Percentiles rank a stretch among this genome's conserved stretches.
These are phyloP conservation scores for Mucor lusitanicus DNA, from an alignment of 371 early-diverging fungal genomes.

Conservation along the genomic window DNA sequence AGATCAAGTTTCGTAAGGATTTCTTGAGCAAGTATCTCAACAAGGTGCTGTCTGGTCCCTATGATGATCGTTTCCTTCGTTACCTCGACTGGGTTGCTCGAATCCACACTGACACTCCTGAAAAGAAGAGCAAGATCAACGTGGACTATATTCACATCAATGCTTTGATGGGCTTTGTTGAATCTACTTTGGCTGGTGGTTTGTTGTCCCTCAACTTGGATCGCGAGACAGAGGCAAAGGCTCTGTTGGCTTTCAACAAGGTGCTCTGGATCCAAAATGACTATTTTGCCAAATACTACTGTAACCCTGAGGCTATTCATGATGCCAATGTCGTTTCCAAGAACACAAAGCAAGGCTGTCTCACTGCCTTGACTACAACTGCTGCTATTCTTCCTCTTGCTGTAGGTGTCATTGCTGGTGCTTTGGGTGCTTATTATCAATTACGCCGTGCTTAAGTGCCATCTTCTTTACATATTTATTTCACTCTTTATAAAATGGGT, in stretches of 20 bases:
- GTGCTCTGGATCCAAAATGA: conserved; percentile 90
- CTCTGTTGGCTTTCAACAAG: conserved; percentile 79
- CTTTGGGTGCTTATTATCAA: conserved; percentile 27
- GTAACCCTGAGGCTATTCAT: conserved; percentile 32
- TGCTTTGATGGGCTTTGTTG: conserved; percentile 77
- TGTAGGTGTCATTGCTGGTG: conserved; percentile 37
- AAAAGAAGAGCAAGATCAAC: conserved; percentile 76
- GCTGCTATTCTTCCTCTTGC: conserved; percentile 23
- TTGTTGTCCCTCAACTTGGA: conserved; percentile 63
- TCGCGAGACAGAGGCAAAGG: conserved; percentile 55
- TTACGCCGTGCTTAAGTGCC: neutral
- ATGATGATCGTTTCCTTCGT: conserved; percentile 71
- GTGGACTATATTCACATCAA: conserved; percentile 85
- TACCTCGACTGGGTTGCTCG: conserved; percentile 82
- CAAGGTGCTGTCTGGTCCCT: conserved; percentile 72
- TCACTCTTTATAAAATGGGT: neutral
- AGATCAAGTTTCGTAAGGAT: conserved; percentile 83
- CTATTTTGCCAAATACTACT: conserved; percentile 80
- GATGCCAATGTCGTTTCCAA: neutral
- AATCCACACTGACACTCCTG: conserved; percentile 68
- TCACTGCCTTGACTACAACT: conserved; percentile 10
- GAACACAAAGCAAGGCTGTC: neutral
- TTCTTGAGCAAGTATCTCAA: conserved; percentile 73
- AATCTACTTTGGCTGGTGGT: conserved; percentile 64
- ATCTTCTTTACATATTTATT: neutral